Base-by-base conservation (phyloP, 305 asterid genomes). In the Lippia alba region DNA sequence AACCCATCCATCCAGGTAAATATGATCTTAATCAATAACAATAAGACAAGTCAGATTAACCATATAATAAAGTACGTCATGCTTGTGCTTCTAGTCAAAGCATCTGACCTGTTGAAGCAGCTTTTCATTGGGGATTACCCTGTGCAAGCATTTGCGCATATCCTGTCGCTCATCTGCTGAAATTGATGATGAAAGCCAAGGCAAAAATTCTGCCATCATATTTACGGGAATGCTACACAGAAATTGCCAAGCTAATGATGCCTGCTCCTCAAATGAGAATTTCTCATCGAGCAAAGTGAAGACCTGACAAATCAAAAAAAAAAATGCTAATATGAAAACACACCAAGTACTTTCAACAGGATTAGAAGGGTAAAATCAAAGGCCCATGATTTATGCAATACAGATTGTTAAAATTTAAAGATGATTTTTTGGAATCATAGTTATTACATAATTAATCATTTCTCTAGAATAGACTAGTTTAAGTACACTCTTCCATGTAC, bases 1-100 rank as follows among this genome's bases (percentile, higher is more conserved):
- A 74, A 75, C 49, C 97, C 98, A 80, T 94, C 99, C 97, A 94
- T 88, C 99, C 99, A 94, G 81, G 90, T 84, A 69, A 94, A 94
- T 70, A 94, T 91, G 64, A 94, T 81, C 99, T 94, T 78, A 80
- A 80, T 55, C 58, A 50, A 33, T 30, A 69, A 74, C 67, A 76
- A 76, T 59, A 66, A 73, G 63, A 63, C 30, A 72, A 74, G 80
- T 83, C 70, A 79, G 79, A 76, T 65, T 8, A 63, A 71, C 46
- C 58, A 71, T 69, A 69, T 53, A 16, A 61, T 39, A 61, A 45
- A 58, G 59, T 34, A 57, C n/a, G 59, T 51, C 55, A 67, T 54
- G 67, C 51, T 24, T 33, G 54, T 68, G 74, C 56, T 67, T 24
- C 64, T 45, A 61, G 57, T 72, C 39, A 67, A 75, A 55, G 69